Base-by-base conservation (phyloP, 1,139 yeast species). In the Suzukiozyma palmioleophila region DNA sequence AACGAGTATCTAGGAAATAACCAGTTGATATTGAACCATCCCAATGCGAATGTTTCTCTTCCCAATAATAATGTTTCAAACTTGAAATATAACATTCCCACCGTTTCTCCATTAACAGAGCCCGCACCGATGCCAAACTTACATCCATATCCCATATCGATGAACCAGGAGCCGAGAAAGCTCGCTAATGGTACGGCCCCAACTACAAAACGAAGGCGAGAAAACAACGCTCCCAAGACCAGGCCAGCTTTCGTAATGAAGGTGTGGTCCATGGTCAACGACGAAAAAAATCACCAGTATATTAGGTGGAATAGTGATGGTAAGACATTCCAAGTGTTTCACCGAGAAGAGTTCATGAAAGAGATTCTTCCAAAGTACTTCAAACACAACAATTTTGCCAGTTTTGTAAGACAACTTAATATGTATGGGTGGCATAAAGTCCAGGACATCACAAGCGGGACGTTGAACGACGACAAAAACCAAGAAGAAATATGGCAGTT, bases 341-440 rank as follows among this genome's bases (percentile, higher is more conserved):
- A 88, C 51, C 74, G 96, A 39, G 97, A 92, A 56, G 80, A 78
- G 43, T 90, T 92, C 55, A 94, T 90, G 74, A 86, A 83, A 52
- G 67, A 73, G 38, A 84, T 92, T 25, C 69, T 92, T 43, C 97
- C 97, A 12, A 79, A 81, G 43, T 95, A 89, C 62, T 92, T 92
- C 67, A 90, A 90, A 54, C 97, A 92, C 62, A 80, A 89, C 43
- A 92, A 92, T 64, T 90, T 88, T 64, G 94, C 97, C 31, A 81
- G 92, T 50, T 92, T 92, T 67, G 97, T 90, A 8, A 77, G 97
- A 44, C 98, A 92, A 58, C 73, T 92, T 55, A 92, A 92, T 62
- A 92, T 92, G 95, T 92, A 92, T 57, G 98, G 97, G 29, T 92
- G 96, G 89, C 97, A 92, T 64, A 92, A 92, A 63, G 92, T 92